phyloP scores from a whole-genome alignment of 306 rosid genomes.

The Fragaria nilgerrensis region DNA sequence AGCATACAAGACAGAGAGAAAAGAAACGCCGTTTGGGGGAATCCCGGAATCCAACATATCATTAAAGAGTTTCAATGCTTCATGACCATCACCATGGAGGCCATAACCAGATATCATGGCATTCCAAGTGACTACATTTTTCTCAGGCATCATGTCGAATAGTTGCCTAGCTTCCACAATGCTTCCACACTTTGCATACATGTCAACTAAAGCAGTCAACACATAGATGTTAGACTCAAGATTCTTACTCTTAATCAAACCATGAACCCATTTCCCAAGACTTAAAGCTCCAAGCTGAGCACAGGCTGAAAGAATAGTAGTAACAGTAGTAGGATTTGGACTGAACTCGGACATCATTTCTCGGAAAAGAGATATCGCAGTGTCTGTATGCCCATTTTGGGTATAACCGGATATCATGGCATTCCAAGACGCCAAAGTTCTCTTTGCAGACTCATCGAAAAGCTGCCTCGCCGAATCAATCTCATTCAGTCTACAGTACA shows the following conservation, averaged over 20 bases:
- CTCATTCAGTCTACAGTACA: conserved; percentile 68
- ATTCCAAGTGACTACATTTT: conserved; percentile 87
- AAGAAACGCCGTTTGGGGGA: conserved; percentile 68
- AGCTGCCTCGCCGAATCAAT: conserved; percentile 65
- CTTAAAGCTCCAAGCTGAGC: conserved; percentile 88
- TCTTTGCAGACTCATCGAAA: conserved; percentile 75
- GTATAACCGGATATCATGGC: conserved; percentile 94
- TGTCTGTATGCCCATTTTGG: conserved; percentile 82
- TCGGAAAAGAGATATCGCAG: conserved; percentile 72
- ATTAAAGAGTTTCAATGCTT: conserved; percentile 69
- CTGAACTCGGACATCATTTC: conserved; percentile 65
- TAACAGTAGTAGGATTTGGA: conserved; percentile 74
- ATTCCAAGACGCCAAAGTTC: conserved; percentile 84
- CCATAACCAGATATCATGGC: conserved; percentile 94
- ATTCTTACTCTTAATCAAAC: conserved; percentile 59
- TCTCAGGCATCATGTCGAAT: conserved; percentile 69
- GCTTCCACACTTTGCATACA: conserved; percentile 95
- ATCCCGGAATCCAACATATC: conserved; percentile 61
- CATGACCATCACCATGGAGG: conserved; percentile 85
- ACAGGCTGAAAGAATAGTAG: conserved; percentile 90
- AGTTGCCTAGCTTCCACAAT: conserved; percentile 63
- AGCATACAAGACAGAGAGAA: conserved; percentile 80
- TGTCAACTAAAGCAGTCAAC: conserved; percentile 78
- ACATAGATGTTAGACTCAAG: conserved; percentile 76
- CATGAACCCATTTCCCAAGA: conserved; percentile 86